Evolutionary conservation across 306 rosid genomes (phyloP), one percentile per base, ranked within the genome.

Genomic region (Casuarina equisetifolia): DNA sequence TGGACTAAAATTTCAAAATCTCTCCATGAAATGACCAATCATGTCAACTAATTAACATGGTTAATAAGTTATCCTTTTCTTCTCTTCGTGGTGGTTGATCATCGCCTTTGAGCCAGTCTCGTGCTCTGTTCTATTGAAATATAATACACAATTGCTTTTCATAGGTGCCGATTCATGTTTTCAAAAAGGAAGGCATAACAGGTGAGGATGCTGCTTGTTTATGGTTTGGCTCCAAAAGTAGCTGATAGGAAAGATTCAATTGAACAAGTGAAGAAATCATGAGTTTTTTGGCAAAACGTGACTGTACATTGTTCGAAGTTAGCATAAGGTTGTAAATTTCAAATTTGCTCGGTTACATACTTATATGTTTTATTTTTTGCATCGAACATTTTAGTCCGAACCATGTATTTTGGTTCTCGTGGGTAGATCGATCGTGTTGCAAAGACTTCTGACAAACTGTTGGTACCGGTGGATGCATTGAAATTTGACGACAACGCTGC

Each of bases 391-490:
- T 68, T 71, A 48, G 45, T 55, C 50, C 59, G 77, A 76, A 64
- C 25, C 17, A 64, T 77, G 58, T 66, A 63, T 39, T 32, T 76
- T 76, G 53, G 68, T 70, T 73, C 76, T 75, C 52, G 75, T 82
- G 55, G 49, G 77, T 90, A 95, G 99, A 91, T 95, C 86, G 92
- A 92, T 82, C 98, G 97, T 80, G 69, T 95, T 8, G 99, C 97
- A 0, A 97, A 95, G 88, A 92, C 99, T 82, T 82, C 99, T 77
- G 97, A 96, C 72, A 92, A 92, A 38, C 92, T 88, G 82, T 79
- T 96, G 78, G 99, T 96, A 79, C 98, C 99, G 79, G 98, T 98
- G 81, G 99, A 96, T 90, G 99, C 99, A 90, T 80, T 96, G 82
- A 96, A 96, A 85, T 96, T 96, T 84, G 99, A 96, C 68, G 98